Evolutionary conservation across 805 yeast species (phyloP).

Genomic region (Metschnikowia kofuensis): DNA sequence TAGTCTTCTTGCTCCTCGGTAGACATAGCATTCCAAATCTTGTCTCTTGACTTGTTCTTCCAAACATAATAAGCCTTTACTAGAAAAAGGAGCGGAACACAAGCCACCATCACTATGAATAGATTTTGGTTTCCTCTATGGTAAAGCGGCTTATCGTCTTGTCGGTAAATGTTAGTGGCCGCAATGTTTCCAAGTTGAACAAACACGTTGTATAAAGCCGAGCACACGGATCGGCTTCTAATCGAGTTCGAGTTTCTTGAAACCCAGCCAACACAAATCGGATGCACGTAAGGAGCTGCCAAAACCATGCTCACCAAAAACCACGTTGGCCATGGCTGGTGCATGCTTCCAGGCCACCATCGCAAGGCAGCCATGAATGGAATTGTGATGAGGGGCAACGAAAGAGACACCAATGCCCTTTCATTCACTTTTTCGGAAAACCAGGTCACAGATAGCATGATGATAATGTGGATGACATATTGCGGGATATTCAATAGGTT

Average conservation of each 20-base stretch:
- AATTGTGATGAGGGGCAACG: conserved; percentile 24
- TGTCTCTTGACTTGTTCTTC: conserved; percentile 44
- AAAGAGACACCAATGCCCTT: conserved; percentile 21
- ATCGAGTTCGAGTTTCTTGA: conserved; percentile 63
- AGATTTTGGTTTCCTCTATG: conserved; percentile 51
- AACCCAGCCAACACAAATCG: conserved; percentile 57
- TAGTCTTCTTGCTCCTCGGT: conserved; percentile 50
- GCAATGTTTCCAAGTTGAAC: conserved; percentile 59
- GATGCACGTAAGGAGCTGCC: conserved; percentile 48
- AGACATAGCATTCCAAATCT: conserved; percentile 50
- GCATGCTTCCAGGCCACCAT: conserved; percentile 41
- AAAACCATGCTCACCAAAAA: conserved; percentile 35
- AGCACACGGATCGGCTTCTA: conserved; percentile 57
- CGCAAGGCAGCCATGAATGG: conserved; percentile 33
- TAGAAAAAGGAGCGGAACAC: conserved; percentile 16
- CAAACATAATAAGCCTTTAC: conserved; percentile 37
- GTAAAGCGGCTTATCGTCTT: conserved; percentile 58
- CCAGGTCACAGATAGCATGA: conserved; percentile 20
- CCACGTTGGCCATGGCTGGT: conserved; percentile 41
- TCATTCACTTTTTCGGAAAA: conserved; percentile 22
- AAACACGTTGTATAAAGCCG: conserved; percentile 63
- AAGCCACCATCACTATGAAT: conserved; percentile 28
- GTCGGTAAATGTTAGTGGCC: conserved; percentile 54
- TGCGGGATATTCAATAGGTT: conserved; percentile 54
- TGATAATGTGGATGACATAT: conserved; percentile 25